These are phyloP conservation scores for Sporothrix inflata DNA, from an alignment of 2,329 filamentous ascomycete species.

Conservation along the genomic window DNA sequence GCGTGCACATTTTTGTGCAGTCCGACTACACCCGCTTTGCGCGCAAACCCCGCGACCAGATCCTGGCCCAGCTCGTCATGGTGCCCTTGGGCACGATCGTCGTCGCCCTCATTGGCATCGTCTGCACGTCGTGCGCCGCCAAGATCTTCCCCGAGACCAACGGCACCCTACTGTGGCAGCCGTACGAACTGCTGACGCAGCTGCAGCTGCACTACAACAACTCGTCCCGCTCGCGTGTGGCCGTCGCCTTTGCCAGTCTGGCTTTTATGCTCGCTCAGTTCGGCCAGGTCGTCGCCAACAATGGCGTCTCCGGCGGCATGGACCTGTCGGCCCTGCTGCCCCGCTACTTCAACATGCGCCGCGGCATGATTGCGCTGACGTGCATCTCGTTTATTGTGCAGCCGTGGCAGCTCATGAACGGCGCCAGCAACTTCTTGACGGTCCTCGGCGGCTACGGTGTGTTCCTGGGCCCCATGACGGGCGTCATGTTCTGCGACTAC, in stretches of 20 bases:
- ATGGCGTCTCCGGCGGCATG: constrained; percentile 56
- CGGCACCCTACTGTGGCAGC: constrained; percentile 47
- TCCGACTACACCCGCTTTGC: constrained; percentile 51
- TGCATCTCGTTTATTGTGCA: constrained; percentile 25
- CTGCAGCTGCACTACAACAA: constrained; percentile 40
- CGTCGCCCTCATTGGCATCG: constrained; percentile 45
- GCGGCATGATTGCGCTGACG: constrained; percentile 42
- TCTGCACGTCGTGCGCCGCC: constrained; percentile 39
- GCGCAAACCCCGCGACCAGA: constrained; percentile 44
- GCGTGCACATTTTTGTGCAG: constrained; percentile 50
- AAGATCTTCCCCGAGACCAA: constrained; percentile 38
- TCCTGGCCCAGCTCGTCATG: constrained; percentile 47
- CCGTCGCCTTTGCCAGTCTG: constrained; percentile 50
- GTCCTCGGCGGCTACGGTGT: constrained; percentile 48
- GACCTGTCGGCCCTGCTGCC: constrained; percentile 57
- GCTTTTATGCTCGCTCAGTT: constrained; percentile 52
- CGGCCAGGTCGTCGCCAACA: constrained; percentile 51
- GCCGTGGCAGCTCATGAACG: constrained; percentile 55
- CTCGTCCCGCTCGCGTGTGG: constrained; percentile 43
- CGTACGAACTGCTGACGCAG: constrained; percentile 44
- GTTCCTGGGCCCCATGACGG: constrained; percentile 31
- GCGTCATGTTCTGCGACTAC: constrained; percentile 31
- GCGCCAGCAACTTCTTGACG: constrained; percentile 51
- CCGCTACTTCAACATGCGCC: constrained; percentile 57
- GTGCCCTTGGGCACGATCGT: constrained; percentile 46